Percentiles rank a stretch among this genome's conserved stretches.
phyloP scores from a whole-genome alignment of 2,329 filamentous ascomycete species.

The Bipolaris zeicola region DNA sequence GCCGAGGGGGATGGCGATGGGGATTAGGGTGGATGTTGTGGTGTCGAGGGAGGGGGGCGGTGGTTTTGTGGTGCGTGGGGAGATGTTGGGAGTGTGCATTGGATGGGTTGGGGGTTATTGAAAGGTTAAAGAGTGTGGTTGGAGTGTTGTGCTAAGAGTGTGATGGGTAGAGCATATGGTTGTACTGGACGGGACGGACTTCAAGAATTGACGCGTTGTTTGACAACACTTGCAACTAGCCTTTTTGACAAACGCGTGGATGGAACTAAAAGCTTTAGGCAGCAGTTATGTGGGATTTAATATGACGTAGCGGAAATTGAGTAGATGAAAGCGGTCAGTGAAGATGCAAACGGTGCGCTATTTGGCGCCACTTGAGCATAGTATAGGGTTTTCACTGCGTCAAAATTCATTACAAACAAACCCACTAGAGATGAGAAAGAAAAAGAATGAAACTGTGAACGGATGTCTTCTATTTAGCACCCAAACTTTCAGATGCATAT shows the following conservation, averaged over 20 bases:
- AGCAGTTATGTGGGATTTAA: too few species aligned
- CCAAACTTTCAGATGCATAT: too few species aligned
- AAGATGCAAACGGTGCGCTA: background rate
- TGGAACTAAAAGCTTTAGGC: background rate
- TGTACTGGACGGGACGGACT: background rate
- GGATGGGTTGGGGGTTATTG: too few species aligned
- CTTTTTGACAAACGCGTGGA: background rate
- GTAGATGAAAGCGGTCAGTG: background rate
- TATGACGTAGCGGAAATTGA: too few species aligned
- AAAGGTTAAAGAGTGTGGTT: background rate
- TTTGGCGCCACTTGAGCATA: background rate
- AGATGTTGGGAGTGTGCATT: too few species aligned
- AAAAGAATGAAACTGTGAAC: too few species aligned
- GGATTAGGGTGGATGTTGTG: background rate
- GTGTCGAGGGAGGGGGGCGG: background rate
- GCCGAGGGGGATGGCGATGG: constrained; percentile 17
- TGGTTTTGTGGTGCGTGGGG: background rate
- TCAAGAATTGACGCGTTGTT: background rate
- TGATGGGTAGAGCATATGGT: background rate
- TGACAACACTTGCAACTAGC: background rate
- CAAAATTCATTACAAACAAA: too few species aligned
- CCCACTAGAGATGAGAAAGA: too few species aligned
- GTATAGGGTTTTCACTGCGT: too few species aligned
- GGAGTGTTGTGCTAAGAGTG: too few species aligned
- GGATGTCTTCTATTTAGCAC: too few species aligned